Base-by-base conservation (phyloP, 495 filamentous ascomycete genomes). In the Lasiosphaeris hirsuta region DNA sequence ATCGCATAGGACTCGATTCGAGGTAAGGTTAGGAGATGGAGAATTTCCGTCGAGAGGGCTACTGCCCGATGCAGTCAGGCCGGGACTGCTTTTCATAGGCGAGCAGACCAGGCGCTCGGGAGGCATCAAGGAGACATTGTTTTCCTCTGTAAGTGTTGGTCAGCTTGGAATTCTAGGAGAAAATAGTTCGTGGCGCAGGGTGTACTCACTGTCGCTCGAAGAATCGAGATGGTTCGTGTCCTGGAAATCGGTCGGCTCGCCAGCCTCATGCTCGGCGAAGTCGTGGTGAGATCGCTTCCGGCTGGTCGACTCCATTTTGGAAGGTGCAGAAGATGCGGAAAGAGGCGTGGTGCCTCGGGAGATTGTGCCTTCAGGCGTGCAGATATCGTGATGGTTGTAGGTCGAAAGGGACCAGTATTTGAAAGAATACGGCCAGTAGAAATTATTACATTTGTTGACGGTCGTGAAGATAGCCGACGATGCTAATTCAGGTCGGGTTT, bases 261-360 rank as follows among this genome's bases (percentile, higher is more conserved):
- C 45, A 47, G 50, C 33, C 51, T 67, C 51, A 38, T 58, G 56
- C 13, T 66, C 64, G 1, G 66, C 30, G 39, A 73, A 76, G 8
- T 74, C 72, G 10, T 69, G 54, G 56, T 71, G 72, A 9, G 62
- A 62, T 48, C 73, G 63, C 62, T 78, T 76, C 18, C 65, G 61
- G 18, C 51, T 44, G 14, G 54, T 56, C 10, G 62, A 55, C 10
- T 73, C 70, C 44, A 63, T 71, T 68, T 47, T 75, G 65, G 7
- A 71, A 59, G 44, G 71, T 72, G 18, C 68, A 63, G 11, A 73
- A 73, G 54, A 73, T 64, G 7, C 54, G 42, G 69, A 59, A 40
- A 75, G 61, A 66, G 76, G 72, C 73, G 76, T 77, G 40, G 54
- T 23, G 49, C 37, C 33, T 35, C 18, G 11, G 14, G 40, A 4